Base-by-base conservation (phyloP, 164 flowering plant genomes). In the Chimonanthus salicifolius region DNA sequence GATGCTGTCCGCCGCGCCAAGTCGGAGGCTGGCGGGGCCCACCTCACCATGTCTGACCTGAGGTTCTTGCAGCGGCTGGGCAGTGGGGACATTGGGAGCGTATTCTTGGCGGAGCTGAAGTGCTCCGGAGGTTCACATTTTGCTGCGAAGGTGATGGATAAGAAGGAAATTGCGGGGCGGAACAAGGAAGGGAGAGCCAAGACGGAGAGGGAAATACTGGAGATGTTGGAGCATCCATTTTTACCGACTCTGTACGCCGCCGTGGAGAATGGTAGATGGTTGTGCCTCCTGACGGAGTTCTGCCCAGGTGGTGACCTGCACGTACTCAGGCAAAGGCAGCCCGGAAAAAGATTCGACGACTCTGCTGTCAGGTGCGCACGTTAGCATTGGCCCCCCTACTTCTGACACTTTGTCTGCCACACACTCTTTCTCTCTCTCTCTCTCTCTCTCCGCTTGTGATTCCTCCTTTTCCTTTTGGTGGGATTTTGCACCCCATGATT, bases 261-360 rank as follows among this genome's bases (percentile, higher is more conserved):
- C 4, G 62, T 87, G 69, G 90, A 88, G 2, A 82, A 85, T 13
- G 75, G 82, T 1, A 78, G 78, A 64, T 89, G 90, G 89, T 85
- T 83, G 10, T 88, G 94, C 60, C 68, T 92, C 68, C 65, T 91
- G 67, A 91, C 91, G n/a, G 94, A 91, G 84, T 91, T 88, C 74
- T 91, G 97, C 76, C 88, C 92, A 75, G 97, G 97, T 71, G 94
- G 94, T 46, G 94, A 91, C 72, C 86, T 91, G 5, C 97, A 91
- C 74, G 88, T 88, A 9, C 88, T 91, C 79, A 86, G 97, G 18
- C 97, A 91, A 62, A 82, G 86, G 0, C 97, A 90, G 71, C 85
- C 85, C 4, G 77, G 74, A 9, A 88, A 83, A 58, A 85, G 92
- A 5, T 91, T 90, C 77, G 71, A 75, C 2, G 92, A 89, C 16